phyloP scores from a whole-genome alignment of 2,329 filamentous ascomycete species.

The Fusarium multiceps region DNA sequence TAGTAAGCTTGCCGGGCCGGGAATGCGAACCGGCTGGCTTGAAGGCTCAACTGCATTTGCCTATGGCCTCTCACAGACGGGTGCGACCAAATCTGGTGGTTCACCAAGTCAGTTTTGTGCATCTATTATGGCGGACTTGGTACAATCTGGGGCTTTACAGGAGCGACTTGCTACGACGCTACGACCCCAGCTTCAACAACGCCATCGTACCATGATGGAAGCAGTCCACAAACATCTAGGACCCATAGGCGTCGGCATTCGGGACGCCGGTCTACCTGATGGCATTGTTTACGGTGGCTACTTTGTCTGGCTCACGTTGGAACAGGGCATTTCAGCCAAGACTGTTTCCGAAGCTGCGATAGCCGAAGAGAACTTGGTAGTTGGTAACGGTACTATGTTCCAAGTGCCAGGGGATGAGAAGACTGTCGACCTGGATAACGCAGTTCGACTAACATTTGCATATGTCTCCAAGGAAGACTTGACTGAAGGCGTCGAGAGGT shows the following conservation, averaged over 20 bases:
- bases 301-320: slow-evolving; percentile 83
- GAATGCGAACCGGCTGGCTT: slow-evolving; percentile 87
- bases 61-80: slow-evolving; percentile 64
- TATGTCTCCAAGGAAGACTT: slow-evolving; percentile 77
- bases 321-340: slow-evolving; percentile 60
- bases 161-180: slow-evolving; percentile 56
- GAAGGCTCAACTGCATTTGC: slow-evolving; percentile 72
- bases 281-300: slow-evolving; percentile 77
- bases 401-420: slow-evolving; percentile 69
- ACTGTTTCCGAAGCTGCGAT: slow-evolving; percentile 68
- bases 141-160: slow-evolving; percentile 58
- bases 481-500: slow-evolving; percentile 72
- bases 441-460: slow-evolving; percentile 75
- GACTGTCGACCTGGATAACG: slow-evolving; percentile 65
- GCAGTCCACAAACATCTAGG: slow-evolving; percentile 70
- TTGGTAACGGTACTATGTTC: slow-evolving; percentile 78
- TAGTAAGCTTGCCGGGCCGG: slow-evolving; percentile 86
- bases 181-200: slow-evolving; percentile 58
- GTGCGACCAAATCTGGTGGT: slow-evolving; percentile 66
- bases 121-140: slow-evolving; percentile 61
- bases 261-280: slow-evolving; percentile 53
- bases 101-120: slow-evolving; percentile 67
- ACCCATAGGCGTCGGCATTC: slow-evolving; percentile 68
- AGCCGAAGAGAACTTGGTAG: slow-evolving; percentile 71
- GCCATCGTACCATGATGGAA: slow-evolving; percentile 63